These are phyloP conservation scores for Apiosordaria backusii DNA, from an alignment of 495 filamentous ascomycete species.

Conservation along the genomic window DNA sequence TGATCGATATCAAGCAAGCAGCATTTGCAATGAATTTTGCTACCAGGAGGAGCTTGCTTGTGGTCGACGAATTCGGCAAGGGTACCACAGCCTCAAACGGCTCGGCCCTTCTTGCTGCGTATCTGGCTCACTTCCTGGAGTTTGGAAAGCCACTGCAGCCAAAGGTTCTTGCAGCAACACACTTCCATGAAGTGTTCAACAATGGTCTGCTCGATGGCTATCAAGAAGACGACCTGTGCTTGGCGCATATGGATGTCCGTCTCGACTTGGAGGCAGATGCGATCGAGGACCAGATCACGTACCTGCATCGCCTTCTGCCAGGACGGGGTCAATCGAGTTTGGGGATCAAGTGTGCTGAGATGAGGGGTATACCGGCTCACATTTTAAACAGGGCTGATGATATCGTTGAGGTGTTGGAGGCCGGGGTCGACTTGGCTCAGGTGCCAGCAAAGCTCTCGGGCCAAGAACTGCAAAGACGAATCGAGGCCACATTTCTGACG, in stretches of 20 bases:
- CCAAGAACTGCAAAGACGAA: constrained; percentile 16
- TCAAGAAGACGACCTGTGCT: constrained; percentile 54
- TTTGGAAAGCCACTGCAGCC: constrained; percentile 56
- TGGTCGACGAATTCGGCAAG: constrained; percentile 97
- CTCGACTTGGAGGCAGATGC: constrained; percentile 58
- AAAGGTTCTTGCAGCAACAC: constrained; percentile 83
- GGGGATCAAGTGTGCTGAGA: constrained; percentile 76
- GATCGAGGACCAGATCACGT: constrained; percentile 73
- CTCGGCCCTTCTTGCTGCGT: constrained; percentile 77
- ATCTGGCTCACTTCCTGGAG: constrained; percentile 71
- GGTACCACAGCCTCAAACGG: constrained; percentile 82
- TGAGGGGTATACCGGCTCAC: constrained; percentile 72
- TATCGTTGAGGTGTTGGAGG: constrained; percentile 63
- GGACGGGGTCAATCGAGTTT: constrained; percentile 80
- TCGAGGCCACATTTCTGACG: constrained; percentile 17
- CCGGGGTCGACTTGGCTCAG: constrained; percentile 45
- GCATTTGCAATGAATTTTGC: constrained; percentile 72
- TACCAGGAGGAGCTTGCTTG: constrained; percentile 71
- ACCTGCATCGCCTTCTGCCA: constrained; percentile 69
- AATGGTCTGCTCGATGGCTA: constrained; percentile 55
- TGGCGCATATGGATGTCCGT: constrained; percentile 86
- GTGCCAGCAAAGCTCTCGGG: constrained; percentile 12
- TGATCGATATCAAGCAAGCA: constrained; percentile 88
- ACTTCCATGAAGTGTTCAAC: constrained; percentile 94
- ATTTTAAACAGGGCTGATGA: constrained; percentile 76